Evolutionary conservation across 805 yeast species (phyloP).

Genomic region (Saccharomycopsis sp.): DNA sequence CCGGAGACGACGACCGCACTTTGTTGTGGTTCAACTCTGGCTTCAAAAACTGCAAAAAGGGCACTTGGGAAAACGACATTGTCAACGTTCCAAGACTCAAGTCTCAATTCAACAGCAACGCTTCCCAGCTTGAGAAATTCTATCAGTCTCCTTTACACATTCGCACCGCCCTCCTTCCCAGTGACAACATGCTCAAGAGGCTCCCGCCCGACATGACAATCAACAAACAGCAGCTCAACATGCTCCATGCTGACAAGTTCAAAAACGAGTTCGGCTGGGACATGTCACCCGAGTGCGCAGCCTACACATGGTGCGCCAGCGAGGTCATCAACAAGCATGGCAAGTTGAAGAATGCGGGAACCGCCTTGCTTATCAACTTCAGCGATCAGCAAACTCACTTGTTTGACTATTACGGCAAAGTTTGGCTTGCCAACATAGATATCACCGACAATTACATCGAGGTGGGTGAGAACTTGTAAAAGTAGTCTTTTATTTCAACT

Average conservation of each 20-base stretch:
- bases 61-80: slow-evolving; percentile 28
- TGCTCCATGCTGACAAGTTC: neutral
- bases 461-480: too few species aligned
- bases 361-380: slow-evolving; percentile 13
- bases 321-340: slow-evolving; percentile 9
- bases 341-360: slow-evolving; percentile 1
- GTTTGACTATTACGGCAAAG: slow-evolving; percentile 18
- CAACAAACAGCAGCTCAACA: neutral
- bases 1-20: slow-evolving; percentile 37
- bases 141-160: slow-evolving; percentile 33
- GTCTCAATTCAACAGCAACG: slow-evolving; percentile 15
- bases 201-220: slow-evolving; percentile 8
- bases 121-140: slow-evolving; percentile 26
- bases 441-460: too few species aligned
- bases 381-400: slow-evolving; percentile 5
- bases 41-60: slow-evolving; percentile 37
- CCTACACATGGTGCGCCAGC: slow-evolving; percentile 19
- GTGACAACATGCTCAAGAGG: slow-evolving; percentile 34
- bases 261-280: slow-evolving; percentile 15
- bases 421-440: slow-evolving; percentile 16
- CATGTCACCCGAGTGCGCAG: slow-evolving; percentile 7
- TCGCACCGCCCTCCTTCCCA: slow-evolving; percentile 41
- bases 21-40: slow-evolving; percentile 57
- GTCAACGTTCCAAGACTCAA: slow-evolving; percentile 25
- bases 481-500: too few species aligned